Percentiles rank a stretch among this genome's conserved stretches.
Conservation (phyloP, 108 stramenopile species). For the Conticribra weissflogii region DNA sequence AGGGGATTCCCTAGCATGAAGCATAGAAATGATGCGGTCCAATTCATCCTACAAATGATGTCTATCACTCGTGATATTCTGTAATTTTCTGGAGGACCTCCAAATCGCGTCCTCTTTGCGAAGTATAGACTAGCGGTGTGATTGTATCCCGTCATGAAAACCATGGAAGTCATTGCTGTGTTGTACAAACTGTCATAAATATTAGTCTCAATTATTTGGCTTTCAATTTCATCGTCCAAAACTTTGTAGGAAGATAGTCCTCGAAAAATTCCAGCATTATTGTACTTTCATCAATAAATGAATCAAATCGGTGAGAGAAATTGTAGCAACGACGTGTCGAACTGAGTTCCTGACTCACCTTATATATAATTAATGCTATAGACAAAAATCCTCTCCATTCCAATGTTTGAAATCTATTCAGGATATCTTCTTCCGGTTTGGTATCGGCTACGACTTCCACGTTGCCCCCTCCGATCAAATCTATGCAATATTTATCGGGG, state of each 20-base stretch:
- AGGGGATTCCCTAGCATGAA: slow-evolving; percentile 52
- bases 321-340: slow-evolving; percentile 23
- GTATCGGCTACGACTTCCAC: neutral
- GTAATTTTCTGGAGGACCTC: slow-evolving; percentile 42
- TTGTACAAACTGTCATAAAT: slow-evolving; percentile 79
- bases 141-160: slow-evolving; percentile 88
- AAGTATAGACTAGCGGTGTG: slow-evolving; percentile 80
- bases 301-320: too few species aligned
- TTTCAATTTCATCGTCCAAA: neutral
- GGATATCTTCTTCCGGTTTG: slow-evolving; percentile 42
- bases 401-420: slow-evolving; percentile 83
- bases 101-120: slow-evolving; percentile 20
- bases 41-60: slow-evolving; percentile 83
- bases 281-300: slow-evolving; percentile 1
- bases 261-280: slow-evolving; percentile 45
- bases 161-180: slow-evolving; percentile 76
- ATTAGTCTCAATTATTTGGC: slow-evolving; percentile 60
- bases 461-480: neutral
- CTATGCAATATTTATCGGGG: slow-evolving; percentile 1
- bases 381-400: slow-evolving; percentile 90
- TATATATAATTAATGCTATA: slow-evolving; percentile 78
- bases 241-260: slow-evolving; percentile 32
- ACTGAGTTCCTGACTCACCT: slow-evolving; percentile 61
- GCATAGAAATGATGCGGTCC: slow-evolving; percentile 72
- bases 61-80: slow-evolving; percentile 69